Percentiles rank a stretch among this genome's conserved stretches.
Evolutionary conservation across 176 grass and related monocot species (phyloP).

Genomic region (Calamus simplicifolius): DNA sequence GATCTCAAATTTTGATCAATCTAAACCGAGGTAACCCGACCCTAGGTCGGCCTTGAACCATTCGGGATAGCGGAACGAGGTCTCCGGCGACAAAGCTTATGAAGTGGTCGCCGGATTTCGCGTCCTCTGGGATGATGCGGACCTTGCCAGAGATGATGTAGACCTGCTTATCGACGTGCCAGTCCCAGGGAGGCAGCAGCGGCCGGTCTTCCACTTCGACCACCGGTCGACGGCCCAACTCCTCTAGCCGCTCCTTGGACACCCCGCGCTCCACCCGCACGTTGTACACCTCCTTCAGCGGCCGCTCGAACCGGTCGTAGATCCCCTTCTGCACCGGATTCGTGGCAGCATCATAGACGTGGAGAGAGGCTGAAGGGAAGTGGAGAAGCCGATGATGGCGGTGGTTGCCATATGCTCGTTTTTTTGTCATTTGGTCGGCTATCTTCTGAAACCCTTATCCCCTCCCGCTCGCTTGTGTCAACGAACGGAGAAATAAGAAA

Average conservation of each 20-base stretch:
- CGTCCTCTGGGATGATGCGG: constrained; percentile 56
- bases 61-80: constrained; percentile 74
- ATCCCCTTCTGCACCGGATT: not conserved
- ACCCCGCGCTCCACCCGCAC: constrained; percentile 73
- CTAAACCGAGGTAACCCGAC: no score
- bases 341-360: no score
- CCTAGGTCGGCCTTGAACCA: constrained; percentile 89
- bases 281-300: constrained; percentile 73
- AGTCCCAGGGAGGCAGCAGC: constrained; percentile 80
- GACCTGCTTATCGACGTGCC: constrained; percentile 93
- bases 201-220: constrained; percentile 71
- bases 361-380: not conserved
- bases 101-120: constrained; percentile 57
- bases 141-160: constrained; percentile 87
- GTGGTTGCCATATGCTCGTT: no score
- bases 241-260: constrained; percentile 37
- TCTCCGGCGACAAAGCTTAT: constrained; percentile 92
- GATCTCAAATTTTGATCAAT: no score
- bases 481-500: no score
- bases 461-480: no score
- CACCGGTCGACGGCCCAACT: constrained; percentile 36
- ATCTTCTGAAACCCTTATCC: no score
- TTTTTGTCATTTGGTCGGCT: no score
- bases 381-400: not conserved
- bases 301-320: constrained; percentile 13